Percentiles rank a stretch among this genome's conserved stretches.
Evolutionary conservation across 2,329 filamentous ascomycete species (phyloP).

Genomic region (Penicillium sp.): DNA sequence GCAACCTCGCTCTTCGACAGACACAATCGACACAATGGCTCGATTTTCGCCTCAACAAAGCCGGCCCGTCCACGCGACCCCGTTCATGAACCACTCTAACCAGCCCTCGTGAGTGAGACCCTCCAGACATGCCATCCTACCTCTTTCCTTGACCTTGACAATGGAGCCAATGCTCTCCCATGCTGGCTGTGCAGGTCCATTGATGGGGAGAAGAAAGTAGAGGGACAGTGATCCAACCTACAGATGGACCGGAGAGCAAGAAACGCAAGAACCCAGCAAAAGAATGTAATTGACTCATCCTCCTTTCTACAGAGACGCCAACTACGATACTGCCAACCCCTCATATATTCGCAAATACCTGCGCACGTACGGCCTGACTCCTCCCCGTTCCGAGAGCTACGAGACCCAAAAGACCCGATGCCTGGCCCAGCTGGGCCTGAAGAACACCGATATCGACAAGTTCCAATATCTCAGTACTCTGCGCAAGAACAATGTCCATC

Average conservation of each 20-base stretch:
- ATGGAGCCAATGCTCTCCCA: neutral
- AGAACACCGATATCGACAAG: constrained; percentile 51
- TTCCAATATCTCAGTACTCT: constrained; percentile 54
- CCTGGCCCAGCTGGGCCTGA: constrained; percentile 50
- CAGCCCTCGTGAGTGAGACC: constrained; percentile 34
- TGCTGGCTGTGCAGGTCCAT: neutral
- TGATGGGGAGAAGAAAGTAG: neutral
- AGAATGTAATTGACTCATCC: neutral
- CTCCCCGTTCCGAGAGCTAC: constrained; percentile 52
- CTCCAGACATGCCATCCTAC: neutral
- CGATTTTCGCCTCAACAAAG: constrained; percentile 39
- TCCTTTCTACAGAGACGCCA: constrained; percentile 38
- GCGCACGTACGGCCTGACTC: constrained; percentile 53
- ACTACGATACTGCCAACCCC: constrained; percentile 54
- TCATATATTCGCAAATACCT: constrained; percentile 55
- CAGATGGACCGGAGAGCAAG: too few relatives aligned
- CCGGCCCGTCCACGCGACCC: constrained; percentile 40
- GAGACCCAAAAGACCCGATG: constrained; percentile 54
- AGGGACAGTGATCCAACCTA: neutral
- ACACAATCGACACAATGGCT: constrained; percentile 41
- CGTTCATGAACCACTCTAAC: constrained; percentile 34
- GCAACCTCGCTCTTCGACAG: constrained; percentile 27
- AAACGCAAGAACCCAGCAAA: neutral
- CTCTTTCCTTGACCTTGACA: neutral
- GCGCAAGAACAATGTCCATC: constrained; percentile 54